Evolutionary conservation across 1,139 yeast species (phyloP).

Genomic region (Scheffersomyces lignicola): DNA sequence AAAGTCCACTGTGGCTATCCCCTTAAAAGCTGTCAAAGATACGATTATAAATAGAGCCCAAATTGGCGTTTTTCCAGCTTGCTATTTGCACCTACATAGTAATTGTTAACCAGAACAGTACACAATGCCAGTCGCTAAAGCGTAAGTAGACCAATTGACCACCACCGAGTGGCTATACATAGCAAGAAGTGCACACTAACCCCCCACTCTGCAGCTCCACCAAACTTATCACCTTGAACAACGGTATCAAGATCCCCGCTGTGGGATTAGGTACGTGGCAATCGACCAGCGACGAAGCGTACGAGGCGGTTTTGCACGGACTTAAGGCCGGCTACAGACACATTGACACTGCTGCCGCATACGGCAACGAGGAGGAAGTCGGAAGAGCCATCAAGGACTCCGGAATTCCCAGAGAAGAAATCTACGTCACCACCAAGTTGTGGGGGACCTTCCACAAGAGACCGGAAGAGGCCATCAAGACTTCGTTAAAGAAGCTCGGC

Average conservation of each 20-base stretch:
- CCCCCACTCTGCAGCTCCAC: slow-evolving; percentile 14
- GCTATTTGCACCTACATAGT: too few relatives aligned
- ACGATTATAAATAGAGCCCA: too few relatives aligned
- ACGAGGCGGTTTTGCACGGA: slow-evolving; percentile 59
- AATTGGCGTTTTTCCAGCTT: too few relatives aligned
- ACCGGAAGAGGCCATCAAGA: slow-evolving; percentile 55
- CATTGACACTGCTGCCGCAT: slow-evolving; percentile 72
- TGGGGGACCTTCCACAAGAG: slow-evolving; percentile 64
- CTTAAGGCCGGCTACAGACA: slow-evolving; percentile 69
- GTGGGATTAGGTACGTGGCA: slow-evolving; percentile 79
- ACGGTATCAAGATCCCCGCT: slow-evolving; percentile 61
- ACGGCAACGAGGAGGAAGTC: slow-evolving; percentile 62
- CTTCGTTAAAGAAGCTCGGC: slow-evolving; percentile 60
- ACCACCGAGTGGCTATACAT: too few relatives aligned
- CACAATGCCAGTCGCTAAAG: slow-evolving; percentile 1
- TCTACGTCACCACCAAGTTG: slow-evolving; percentile 75
- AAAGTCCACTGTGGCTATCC: too few relatives aligned
- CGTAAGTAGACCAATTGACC: background rate
- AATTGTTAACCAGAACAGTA: too few relatives aligned
- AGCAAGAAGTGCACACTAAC: too few relatives aligned
- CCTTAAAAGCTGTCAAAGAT: too few relatives aligned
- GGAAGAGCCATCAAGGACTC: slow-evolving; percentile 63
- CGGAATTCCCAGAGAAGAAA: slow-evolving; percentile 61
- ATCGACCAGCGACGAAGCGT: slow-evolving; percentile 49
- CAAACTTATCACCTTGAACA: slow-evolving; percentile 42